These are phyloP conservation scores for Rhizophora apiculata DNA, from an alignment of 345 rosid species.

Conservation along the genomic window DNA sequence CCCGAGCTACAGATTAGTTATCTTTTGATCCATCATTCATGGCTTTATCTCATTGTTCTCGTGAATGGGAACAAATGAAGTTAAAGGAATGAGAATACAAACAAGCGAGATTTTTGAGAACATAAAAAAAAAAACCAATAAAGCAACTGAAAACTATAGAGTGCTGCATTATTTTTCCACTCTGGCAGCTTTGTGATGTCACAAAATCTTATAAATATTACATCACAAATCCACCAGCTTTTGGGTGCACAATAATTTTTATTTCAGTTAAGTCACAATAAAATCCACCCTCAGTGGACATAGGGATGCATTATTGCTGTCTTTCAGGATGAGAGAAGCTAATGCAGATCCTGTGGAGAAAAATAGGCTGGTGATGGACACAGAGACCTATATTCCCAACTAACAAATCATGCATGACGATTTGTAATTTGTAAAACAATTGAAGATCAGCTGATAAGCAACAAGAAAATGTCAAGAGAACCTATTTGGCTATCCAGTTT, in stretches of 20 bases:
- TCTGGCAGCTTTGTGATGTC: neutral
- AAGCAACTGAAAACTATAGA: neutral
- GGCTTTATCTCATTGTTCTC: neutral
- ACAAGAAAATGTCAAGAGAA: conserved; percentile 5
- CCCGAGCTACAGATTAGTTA: neutral
- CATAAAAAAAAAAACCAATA: neutral
- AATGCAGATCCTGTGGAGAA: neutral
- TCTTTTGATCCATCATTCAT: neutral
- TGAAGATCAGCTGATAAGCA: neutral
- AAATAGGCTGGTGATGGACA: neutral
- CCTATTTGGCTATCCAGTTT: neutral
- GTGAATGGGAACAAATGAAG: neutral
- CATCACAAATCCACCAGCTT: neutral
- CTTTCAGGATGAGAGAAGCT: neutral
- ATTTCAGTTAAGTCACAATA: conserved; percentile 3
- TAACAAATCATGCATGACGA: neutral
- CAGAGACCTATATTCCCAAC: neutral
- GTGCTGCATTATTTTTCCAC: neutral
- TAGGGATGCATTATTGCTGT: neutral
- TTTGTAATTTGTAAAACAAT: neutral
- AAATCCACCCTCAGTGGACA: neutral
- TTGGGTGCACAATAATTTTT: neutral
- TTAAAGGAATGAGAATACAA: neutral
- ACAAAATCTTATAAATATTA: neutral
- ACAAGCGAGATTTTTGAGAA: too few species aligned